A percentile compares a stretch with the other conserved stretches of the same genome.
phyloP scores from a whole-genome alignment of 805 yeast genomes.

The Wickerhamomyces ciferrii region DNA sequence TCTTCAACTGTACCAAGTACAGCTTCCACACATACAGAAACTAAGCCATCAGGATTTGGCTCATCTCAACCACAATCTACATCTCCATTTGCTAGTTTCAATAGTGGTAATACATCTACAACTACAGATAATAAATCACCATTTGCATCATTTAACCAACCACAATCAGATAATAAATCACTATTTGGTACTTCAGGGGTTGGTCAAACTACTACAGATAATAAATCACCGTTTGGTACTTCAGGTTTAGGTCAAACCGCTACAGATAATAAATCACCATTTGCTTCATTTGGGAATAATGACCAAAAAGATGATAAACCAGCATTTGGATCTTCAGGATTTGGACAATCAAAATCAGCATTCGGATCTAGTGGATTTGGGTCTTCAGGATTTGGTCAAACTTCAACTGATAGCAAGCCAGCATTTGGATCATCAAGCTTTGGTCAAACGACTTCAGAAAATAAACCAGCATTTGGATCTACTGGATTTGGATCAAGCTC shows the following conservation, averaged over 20 bases:
- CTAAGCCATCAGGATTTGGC: conserved; percentile 10
- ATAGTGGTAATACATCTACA: neutral
- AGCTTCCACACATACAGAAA: neutral
- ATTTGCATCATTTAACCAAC: conserved; percentile 23
- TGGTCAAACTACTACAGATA: conserved; percentile 1
- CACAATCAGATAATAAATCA: conserved; percentile 3
- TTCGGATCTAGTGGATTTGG: neutral
- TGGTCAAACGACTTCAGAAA: conserved; percentile 12
- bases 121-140: conserved; percentile 12
- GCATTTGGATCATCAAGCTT: conserved; percentile 21
- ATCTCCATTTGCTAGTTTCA: neutral
- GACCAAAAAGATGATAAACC: conserved; percentile 1
- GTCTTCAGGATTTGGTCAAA: conserved; percentile 5
- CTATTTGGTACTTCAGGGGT: too few species aligned
- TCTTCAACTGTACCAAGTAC: neutral
- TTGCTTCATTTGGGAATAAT: conserved; percentile 22
- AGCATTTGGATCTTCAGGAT: conserved; percentile 7
- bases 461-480: conserved; percentile 1
- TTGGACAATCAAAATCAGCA: conserved; percentile 6
- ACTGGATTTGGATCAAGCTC: conserved; percentile 19
- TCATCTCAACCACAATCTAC: conserved; percentile 3
- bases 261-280: conserved; percentile 15
- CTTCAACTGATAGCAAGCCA: conserved; percentile 2
- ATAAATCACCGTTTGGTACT: neutral
- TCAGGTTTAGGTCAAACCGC: conserved; percentile 15